phyloP scores from a whole-genome alignment of 306 rosid genomes.

The Betula pendula region DNA sequence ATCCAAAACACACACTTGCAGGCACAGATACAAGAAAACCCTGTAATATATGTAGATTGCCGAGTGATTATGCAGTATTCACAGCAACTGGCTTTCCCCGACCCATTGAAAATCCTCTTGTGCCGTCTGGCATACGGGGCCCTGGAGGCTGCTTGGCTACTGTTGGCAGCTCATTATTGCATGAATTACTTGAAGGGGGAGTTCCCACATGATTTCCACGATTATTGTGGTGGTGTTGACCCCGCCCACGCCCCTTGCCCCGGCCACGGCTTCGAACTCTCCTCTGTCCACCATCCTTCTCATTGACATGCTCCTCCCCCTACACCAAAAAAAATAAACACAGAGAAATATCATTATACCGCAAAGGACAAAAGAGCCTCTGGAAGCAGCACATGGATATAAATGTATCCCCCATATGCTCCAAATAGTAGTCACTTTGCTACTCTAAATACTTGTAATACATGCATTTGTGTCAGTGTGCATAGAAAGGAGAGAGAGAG shows the following conservation, averaged over 20 bases:
- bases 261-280: constrained; percentile 70
- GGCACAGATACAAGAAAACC: constrained; percentile 12
- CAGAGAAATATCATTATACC: neutral
- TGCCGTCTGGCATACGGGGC: constrained; percentile 98
- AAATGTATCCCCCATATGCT: neutral
- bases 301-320: constrained; percentile 83
- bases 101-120: constrained; percentile 93
- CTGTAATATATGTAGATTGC: neutral
- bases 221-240: constrained; percentile 61
- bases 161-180: constrained; percentile 46
- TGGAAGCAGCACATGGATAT: neutral
- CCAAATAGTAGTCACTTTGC: neutral
- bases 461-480: too few relatives aligned
- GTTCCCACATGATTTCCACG: constrained; percentile 63
- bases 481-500: too few relatives aligned
- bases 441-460: neutral
- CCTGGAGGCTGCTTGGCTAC: constrained; percentile 83
- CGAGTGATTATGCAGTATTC: constrained; percentile 47
- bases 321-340: constrained; percentile 27
- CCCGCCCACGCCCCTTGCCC: constrained; percentile 81
- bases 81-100: constrained; percentile 80
- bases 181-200: constrained; percentile 49
- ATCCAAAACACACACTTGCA: constrained; percentile 7
- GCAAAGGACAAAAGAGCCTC: neutral
- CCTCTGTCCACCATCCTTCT: constrained; percentile 76